These are phyloP conservation scores for Lignosus rhinocerotis DNA, from an alignment of 1,284 basidiomycete species.

Conservation along the genomic window DNA sequence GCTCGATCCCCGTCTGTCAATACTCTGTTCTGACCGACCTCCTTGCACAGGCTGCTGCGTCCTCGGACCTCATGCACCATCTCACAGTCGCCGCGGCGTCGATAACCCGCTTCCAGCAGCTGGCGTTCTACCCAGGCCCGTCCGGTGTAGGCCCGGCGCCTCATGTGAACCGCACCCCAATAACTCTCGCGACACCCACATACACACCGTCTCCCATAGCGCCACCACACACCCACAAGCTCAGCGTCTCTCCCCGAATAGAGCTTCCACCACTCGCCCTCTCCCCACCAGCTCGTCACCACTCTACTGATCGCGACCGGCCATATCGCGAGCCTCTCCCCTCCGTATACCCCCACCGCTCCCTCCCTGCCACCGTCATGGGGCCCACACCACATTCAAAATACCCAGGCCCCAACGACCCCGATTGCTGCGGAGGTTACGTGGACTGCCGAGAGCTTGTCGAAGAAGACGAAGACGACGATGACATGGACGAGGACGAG, in stretches of 20 bases:
- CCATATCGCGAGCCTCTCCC: slow-evolving; percentile 18
- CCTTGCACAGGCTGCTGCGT: slow-evolving; percentile 44
- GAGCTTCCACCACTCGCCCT: slow-evolving; percentile 27
- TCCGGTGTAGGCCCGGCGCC: slow-evolving; percentile 20
- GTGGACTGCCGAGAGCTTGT: slow-evolving; percentile 49
- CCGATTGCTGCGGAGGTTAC: slow-evolving; percentile 48
- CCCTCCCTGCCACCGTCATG: slow-evolving; percentile 19
- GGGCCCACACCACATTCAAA: slow-evolving; percentile 12
- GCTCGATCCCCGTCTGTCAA: neutral
- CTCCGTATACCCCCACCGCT: slow-evolving; percentile 21
- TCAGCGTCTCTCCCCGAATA: slow-evolving; percentile 28
- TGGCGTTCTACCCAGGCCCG: slow-evolving; percentile 30
- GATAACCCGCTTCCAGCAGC: slow-evolving; percentile 41
- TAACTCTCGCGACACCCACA: slow-evolving; percentile 28
- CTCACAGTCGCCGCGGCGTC: slow-evolving; percentile 47
- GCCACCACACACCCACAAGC: slow-evolving; percentile 28
- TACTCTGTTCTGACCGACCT: slow-evolving; percentile 2
- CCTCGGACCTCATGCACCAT: slow-evolving; percentile 51
- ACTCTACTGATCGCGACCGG: slow-evolving; percentile 9
- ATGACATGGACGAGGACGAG: slow-evolving; percentile 14
- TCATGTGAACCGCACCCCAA: slow-evolving; percentile 40
- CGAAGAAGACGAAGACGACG: slow-evolving; percentile 36
- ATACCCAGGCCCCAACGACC: slow-evolving; percentile 12
- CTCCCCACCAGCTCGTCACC: slow-evolving; percentile 10
- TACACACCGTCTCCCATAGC: slow-evolving; percentile 29